Evolutionary conservation across 306 rosid genomes (phyloP).

Genomic region (Luffa aegyptiaca): DNA sequence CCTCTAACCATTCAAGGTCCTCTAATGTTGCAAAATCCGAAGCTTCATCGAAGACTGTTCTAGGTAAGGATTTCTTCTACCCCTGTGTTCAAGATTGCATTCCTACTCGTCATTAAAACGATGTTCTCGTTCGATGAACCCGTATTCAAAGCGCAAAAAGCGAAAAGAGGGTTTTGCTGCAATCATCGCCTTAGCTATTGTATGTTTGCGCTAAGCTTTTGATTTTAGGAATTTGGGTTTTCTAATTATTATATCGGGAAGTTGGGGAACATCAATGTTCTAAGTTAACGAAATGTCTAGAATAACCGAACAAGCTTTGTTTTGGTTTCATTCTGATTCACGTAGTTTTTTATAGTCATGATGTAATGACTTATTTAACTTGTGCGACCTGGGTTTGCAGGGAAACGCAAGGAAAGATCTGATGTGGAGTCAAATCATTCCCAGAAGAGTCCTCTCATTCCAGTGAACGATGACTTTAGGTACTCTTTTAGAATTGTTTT

Average conservation of each 20-base stretch:
- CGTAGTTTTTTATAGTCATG: neutral
- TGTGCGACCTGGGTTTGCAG: neutral
- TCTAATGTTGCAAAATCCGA: slow-evolving; percentile 19
- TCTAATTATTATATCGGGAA: neutral
- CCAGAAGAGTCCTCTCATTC: slow-evolving; percentile 50
- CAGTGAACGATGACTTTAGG: slow-evolving; percentile 70
- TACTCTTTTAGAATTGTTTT: slow-evolving; percentile 14
- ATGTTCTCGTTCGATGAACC: neutral
- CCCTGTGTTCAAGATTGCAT: neutral
- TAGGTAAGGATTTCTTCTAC: slow-evolving; percentile 31
- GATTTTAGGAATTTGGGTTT: neutral
- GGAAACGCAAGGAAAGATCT: slow-evolving; percentile 55
- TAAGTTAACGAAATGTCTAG: neutral
- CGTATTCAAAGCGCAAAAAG: neutral
- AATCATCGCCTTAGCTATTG: neutral
- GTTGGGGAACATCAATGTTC: neutral
- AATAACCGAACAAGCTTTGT: neutral
- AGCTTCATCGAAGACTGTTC: slow-evolving; percentile 22
- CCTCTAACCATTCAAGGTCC: slow-evolving; percentile 31
- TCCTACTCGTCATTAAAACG: neutral
- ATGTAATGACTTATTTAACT: neutral
- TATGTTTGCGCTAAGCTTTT: neutral
- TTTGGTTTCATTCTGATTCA: neutral
- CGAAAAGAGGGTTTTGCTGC: neutral
- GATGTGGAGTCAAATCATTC: slow-evolving; percentile 33